Evolutionary conservation across 2,329 filamentous ascomycete genomes (phyloP), one percentile per base, ranked within the genome.

Genomic region (Lachnellula arida): DNA sequence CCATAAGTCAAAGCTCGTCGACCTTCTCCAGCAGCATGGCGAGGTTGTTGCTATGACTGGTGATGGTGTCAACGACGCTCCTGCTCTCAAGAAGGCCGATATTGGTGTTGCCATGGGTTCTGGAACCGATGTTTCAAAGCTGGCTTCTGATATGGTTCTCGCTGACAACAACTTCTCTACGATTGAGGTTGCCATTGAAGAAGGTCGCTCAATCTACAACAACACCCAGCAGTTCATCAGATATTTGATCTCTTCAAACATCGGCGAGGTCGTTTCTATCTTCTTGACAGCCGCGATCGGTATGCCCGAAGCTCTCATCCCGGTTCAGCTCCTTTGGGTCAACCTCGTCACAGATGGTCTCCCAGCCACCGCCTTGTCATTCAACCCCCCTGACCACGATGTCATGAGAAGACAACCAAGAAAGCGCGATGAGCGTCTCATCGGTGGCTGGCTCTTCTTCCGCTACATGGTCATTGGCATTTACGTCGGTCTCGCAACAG

Each of bases 201-300:
- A 99, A 75, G 94, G 94, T 53, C 88, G 94, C 60, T 92, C 92
- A 61, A 99, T 99, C 75, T 99, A 97, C 82, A 97, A 94, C 86
- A 99, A 99, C 80, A 99, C 94, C 5, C 94, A 99, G 72, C 94
- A 99, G 73, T 99, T 99, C 75, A 99, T 99, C 75, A 90, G 95
- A 49, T 99, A 99, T 73, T 82, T 99, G 59, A 99, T 99, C 72
- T 97, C 93, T 8, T 97, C 93, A 62, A 99, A 99, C 78, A 99
- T 99, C 64, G 95, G 94, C 67, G 94, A 99, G 73, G 94, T 99
- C 37, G 94, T 99, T 37, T 97, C 94, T 9, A 99, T 99, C 74
- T 99, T 99, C 81, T 76, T 99, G 66, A 99, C 94, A 12, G 94
- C 94, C 25, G 94, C 94, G 14, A 79, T 95, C 58, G 95, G 95